Base-by-base conservation (phyloP, 2,329 filamentous ascomycete genomes). In the Curvularia lunata region DNA sequence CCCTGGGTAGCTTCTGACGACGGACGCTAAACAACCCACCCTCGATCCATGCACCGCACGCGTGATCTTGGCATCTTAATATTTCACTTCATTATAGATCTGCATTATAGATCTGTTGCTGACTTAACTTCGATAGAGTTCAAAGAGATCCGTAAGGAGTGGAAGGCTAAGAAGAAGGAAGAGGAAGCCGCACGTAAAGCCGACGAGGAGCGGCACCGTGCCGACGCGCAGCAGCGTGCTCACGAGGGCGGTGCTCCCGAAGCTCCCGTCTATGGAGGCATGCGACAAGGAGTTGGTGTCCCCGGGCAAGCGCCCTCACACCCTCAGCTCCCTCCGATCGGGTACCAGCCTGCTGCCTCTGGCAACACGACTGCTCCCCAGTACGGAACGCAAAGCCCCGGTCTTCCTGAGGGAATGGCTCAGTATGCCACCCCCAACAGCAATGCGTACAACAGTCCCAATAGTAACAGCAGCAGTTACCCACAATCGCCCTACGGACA, bases 91-190 rank as follows among this genome's bases (percentile, higher is more conserved):
- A 63, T 67, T 67, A 72, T 66, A 68, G 9, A 9, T 30, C 9
- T 10, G 23, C n/a, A n/a, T n/a, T 63, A 27, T 8, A 27, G 9
- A 9, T 30, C 9, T 10, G 23, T 32, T 51, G 70, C 78, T 81
- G 72, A 80, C 77, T 71, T 54, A 63, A 46, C 59, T 55, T 57
- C 71, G 40, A 43, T 73, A 98, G 95, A 98, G 78, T 98, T 99
- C 82, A 99, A 99, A 77, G 95, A 99, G 74, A 97, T 98, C 59
- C 91, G 95, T 63, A 98, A 98, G 76, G 94, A 98, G 75, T 99
- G 95, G 95, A 99, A 98, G 82, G 91, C 91, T 38, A 92, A 95
- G 73, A 98, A 98, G 86, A 99, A 99, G 91, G 95, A 98, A 77
- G 94, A 98, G 70, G 94, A 98, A 66, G 89, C 89, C 50, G 85